A percentile compares a stretch with the other conserved stretches of the same genome.
Evolutionary conservation across 2,329 filamentous ascomycete species (phyloP).

Genomic region (Hymenoscyphus albidus): DNA sequence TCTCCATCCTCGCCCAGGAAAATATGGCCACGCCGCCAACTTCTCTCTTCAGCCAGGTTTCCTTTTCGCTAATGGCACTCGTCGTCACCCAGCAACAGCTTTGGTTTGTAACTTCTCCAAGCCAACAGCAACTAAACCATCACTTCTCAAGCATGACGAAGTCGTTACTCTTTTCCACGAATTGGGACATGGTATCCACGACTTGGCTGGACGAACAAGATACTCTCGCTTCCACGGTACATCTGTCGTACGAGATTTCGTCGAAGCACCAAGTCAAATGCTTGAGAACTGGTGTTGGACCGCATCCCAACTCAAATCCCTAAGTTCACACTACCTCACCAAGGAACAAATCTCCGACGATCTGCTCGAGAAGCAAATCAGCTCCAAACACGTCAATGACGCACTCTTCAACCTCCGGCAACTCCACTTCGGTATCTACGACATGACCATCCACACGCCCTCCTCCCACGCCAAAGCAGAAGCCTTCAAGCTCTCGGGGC

Average conservation of each 20-base stretch:
- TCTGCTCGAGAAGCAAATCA: conserved; percentile 68
- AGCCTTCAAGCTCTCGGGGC: conserved; percentile 57
- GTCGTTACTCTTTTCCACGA: conserved; percentile 81
- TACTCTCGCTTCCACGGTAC: conserved; percentile 68
- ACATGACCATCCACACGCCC: conserved; percentile 76
- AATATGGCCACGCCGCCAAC: conserved; percentile 82
- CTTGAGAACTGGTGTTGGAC: conserved; percentile 75
- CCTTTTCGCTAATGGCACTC: conserved; percentile 61
- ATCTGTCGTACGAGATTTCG: conserved; percentile 63
- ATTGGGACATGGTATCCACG: conserved; percentile 67
- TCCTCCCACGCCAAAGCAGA: conserved; percentile 65
- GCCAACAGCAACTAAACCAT: conserved; percentile 71
- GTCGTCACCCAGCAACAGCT: conserved; percentile 73
- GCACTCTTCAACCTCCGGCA: conserved; percentile 75
- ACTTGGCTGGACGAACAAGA: conserved; percentile 58
- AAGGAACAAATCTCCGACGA: conserved; percentile 69
- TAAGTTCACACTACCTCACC: conserved; percentile 72
- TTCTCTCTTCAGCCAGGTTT: conserved; percentile 76
- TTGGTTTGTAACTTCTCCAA: conserved; percentile 86
- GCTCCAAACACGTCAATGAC: conserved; percentile 76
- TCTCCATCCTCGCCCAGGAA: conserved; percentile 73
- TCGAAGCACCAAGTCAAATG: conserved; percentile 70
- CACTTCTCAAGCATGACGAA: conserved; percentile 76
- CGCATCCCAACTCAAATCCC: conserved; percentile 57
- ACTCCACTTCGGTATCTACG: conserved; percentile 76